These are phyloP conservation scores for Nitzschia palea DNA, from an alignment of 108 stramenopile genomes.

Conservation along the genomic window DNA sequence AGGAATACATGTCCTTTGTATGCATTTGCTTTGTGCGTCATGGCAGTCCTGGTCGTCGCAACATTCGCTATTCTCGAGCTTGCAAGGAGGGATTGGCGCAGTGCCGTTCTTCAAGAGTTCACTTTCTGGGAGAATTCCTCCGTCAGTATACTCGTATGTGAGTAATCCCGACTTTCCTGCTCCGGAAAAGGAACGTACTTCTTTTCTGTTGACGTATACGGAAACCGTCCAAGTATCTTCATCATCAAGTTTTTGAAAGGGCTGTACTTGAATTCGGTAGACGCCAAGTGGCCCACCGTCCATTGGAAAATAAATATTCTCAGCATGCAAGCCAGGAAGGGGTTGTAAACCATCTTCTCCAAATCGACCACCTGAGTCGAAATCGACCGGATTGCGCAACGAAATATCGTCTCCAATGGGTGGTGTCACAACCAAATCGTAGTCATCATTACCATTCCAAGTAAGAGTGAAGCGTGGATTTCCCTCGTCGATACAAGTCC, in stretches of 20 bases:
- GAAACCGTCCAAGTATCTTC: slow-evolving; percentile 23
- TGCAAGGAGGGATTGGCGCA: neutral
- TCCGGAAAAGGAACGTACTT: slow-evolving; percentile 16
- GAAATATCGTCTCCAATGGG: slow-evolving; percentile 25
- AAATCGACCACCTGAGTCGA: slow-evolving; percentile 19
- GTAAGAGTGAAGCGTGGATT: slow-evolving; percentile 36
- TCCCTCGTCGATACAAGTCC: slow-evolving; percentile 33
- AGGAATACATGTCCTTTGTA: slow-evolving; percentile 19
- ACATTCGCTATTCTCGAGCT: slow-evolving; percentile 23
- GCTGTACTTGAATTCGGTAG: slow-evolving; percentile 15
- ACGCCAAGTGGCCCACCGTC: slow-evolving; percentile 16
- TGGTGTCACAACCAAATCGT: slow-evolving; percentile 24
- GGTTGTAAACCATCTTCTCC: slow-evolving; percentile 17
- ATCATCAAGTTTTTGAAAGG: neutral
- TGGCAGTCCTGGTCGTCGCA: slow-evolving; percentile 23
- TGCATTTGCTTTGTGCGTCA: slow-evolving; percentile 10
- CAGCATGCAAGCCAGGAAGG: slow-evolving; percentile 20
- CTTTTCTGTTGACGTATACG: slow-evolving; percentile 14
- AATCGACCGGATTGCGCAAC: slow-evolving; percentile 3
- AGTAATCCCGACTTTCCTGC: slow-evolving; percentile 27
- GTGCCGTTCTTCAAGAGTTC: neutral
- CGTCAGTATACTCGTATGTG: slow-evolving; percentile 7
- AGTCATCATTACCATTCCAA: slow-evolving; percentile 32
- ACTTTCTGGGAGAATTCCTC: neutral
- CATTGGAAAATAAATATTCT: slow-evolving; percentile 28